phyloP scores from a whole-genome alignment of 148 eudicot genomes.

The Cornus florida region DNA sequence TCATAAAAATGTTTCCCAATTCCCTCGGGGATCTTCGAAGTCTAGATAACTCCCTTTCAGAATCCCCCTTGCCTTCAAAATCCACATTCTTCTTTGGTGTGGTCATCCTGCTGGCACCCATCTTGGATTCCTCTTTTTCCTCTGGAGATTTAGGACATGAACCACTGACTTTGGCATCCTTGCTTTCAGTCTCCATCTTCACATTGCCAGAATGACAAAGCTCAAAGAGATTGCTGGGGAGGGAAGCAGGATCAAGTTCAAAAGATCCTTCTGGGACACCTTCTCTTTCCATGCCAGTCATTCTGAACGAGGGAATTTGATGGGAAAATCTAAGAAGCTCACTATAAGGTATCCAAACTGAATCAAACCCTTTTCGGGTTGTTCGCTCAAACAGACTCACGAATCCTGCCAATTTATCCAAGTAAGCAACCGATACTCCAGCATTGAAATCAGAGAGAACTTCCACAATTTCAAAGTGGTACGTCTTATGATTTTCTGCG shows the following conservation, averaged over 20 bases:
- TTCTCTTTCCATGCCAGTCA: slow-evolving; percentile 39
- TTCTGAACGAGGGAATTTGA: slow-evolving; percentile 25
- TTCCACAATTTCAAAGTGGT: slow-evolving; percentile 41
- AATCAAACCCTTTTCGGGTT: not conserved
- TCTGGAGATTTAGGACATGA: slow-evolving; percentile 15
- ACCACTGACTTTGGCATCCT: not conserved
- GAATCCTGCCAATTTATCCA: slow-evolving; percentile 40
- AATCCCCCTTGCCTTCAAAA: not conserved
- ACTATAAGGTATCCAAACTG: slow-evolving; percentile 14
- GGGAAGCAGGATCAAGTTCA: slow-evolving; percentile 47
- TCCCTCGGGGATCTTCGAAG: slow-evolving; percentile 24
- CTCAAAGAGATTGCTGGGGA: slow-evolving; percentile 21
- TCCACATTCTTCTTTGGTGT: slow-evolving; percentile 17
- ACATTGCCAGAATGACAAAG: slow-evolving; percentile 6
- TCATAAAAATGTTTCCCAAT: not conserved
- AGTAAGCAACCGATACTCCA: slow-evolving; percentile 28
- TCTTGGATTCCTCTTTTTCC: not conserved
- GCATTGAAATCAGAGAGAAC: slow-evolving; percentile 30
- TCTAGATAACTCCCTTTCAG: slow-evolving; percentile 7
- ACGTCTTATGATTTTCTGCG: slow-evolving; percentile 25
- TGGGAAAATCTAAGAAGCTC: slow-evolving; percentile 47
- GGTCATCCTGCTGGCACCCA: slow-evolving; percentile 1
- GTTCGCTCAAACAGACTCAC: slow-evolving; percentile 33
- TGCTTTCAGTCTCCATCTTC: slow-evolving; percentile 13
- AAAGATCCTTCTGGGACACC: slow-evolving; percentile 36